Base-by-base conservation (phyloP, 176 grass and related monocot species). In the Juncus effusus region DNA sequence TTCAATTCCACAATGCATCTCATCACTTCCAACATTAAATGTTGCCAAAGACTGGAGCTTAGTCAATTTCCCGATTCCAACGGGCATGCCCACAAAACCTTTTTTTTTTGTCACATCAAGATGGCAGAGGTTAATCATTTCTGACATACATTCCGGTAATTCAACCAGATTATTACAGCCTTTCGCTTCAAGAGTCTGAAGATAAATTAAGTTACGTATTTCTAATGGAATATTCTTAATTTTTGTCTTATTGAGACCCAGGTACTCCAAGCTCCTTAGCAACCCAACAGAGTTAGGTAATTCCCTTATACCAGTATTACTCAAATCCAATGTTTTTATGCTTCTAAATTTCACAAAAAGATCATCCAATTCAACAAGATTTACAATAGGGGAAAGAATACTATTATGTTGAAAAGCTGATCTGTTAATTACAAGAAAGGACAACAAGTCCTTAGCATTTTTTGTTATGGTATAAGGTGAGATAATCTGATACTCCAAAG, bases 281-380 rank as follows among this genome's bases (percentile, higher is more conserved):
- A 51, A 64, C 3, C 75, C 40, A 37, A 85, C 36, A n/a, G 66
- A 80, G 0, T 53, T 13, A 12, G 77, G 82, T 36, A 85, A 62
- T 16, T 80, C 53, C 7, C 42, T 39, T 12, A 85, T 58, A 13
- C 16, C 12, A 12, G 65, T 72, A 13, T 54, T 60, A 36, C 68
- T 66, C 60, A 85, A 60, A 76, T 77, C 66, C 65, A 85, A 69
- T 39, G 72, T 66, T 12, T 15, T 69, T 67, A 85, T 57, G 36
- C 52, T 37, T 37, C 12, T 9, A 2, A 64, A 79, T 36, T 73
- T 77, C 42, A 41, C 4, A 3, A 80, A 79, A 13, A 80, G 62
- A 76, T 80, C 82, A 62, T 41, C 5, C 52, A 80, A 74, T 6
- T 39, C 78, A 37, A 53, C 16, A 60, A 74, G 45, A 40, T 61